Base-by-base conservation (phyloP, 768 basidiomycete genomes). In the Tricholoma flavovirens region DNA sequence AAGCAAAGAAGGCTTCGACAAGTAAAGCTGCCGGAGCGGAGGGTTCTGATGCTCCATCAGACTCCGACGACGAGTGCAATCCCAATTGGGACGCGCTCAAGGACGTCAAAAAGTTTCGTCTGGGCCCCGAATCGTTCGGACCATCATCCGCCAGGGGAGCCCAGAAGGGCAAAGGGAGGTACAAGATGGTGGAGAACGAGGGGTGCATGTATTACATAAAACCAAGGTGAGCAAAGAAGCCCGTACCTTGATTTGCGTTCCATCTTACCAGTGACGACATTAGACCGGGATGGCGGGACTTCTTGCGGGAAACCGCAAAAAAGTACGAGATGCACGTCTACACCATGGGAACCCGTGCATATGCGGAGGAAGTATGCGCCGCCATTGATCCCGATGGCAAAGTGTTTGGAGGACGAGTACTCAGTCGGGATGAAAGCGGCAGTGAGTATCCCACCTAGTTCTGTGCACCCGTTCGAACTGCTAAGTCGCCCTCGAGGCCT, bases 321-420 rank as follows among this genome's bases (percentile, higher is more conserved):
- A 86, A 89, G 66, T 99, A 96, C 71, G 95, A 98, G 73, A 93
- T 98, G 93, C 97, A 98, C 69, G 95, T 99, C 48, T 99, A 99
- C 72, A 99, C 96, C 21, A 98, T 98, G 95, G 97, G 97, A 54
- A 98, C 96, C 22, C 85, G 97, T 45, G 88, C 93, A 45, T 99
- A 98, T 71, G 97, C 97, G 35, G 90, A 94, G 70, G 83, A 93
- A 69, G 96, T 98, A 17, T 97, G 94, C 70, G 83, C 87, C 48
- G 88, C 92, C 24, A 92, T 99, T 66, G 97, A 99, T 75, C 92
- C 96, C 12, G 83, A 87, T 51, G 84, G 85, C 4, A 85, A 77
- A 69, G 76, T 88, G 60, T 99, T 99, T 64, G 88, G 91, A 49
- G 88, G 87, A 36, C 82, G 97, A 52, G 80, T 99, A 40, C 71